Conservation (phyloP, 208 protist genomes). For the Crithidia sp. region DNA sequence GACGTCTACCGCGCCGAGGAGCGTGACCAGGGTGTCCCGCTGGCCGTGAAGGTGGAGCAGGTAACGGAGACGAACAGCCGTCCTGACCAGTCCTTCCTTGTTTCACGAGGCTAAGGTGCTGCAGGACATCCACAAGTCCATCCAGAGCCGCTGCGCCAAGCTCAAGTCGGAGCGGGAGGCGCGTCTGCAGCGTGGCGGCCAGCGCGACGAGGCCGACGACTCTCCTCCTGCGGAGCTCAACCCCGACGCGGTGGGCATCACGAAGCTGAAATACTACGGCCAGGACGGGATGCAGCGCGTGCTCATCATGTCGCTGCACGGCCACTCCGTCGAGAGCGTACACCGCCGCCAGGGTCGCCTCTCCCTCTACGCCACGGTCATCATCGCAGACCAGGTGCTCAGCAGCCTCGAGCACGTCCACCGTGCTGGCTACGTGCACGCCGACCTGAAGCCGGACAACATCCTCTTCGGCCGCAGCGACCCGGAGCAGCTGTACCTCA, state of each 20-base stretch:
- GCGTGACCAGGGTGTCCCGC: conserved; percentile 28
- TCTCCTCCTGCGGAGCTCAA: background rate
- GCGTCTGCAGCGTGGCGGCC: background rate
- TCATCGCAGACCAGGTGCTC: conserved; percentile 97
- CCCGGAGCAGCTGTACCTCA: conserved; percentile 68
- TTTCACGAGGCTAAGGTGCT: conserved; percentile 96
- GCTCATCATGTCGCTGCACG: conserved; percentile 98
- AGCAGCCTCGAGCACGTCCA: conserved; percentile 95
- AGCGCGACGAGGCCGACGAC: conserved; percentile 5
- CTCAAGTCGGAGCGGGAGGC: conserved; percentile 5
- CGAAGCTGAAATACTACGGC: conserved; percentile 96
- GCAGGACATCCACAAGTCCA: conserved; percentile 72
- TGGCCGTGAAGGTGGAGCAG: conserved; percentile 67
- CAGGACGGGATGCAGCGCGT: conserved; percentile 97
- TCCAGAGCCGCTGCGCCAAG: conserved; percentile 15
- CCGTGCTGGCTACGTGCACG: conserved; percentile 77
- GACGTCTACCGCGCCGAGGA: conserved; percentile 94
- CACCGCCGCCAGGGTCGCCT: conserved; percentile 87
- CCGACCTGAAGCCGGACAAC: conserved; percentile 92
- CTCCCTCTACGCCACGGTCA: conserved; percentile 97
- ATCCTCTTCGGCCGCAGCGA: conserved; percentile 78
- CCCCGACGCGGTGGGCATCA: conserved; percentile 70
- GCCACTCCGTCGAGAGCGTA: conserved; percentile 96
- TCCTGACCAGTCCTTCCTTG: conserved; percentile 95
- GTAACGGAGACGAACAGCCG: conserved; percentile 41